Evolutionary conservation across 2,329 filamentous ascomycete genomes (phyloP).

Genomic region (Tolypocladium guangdongense): DNA sequence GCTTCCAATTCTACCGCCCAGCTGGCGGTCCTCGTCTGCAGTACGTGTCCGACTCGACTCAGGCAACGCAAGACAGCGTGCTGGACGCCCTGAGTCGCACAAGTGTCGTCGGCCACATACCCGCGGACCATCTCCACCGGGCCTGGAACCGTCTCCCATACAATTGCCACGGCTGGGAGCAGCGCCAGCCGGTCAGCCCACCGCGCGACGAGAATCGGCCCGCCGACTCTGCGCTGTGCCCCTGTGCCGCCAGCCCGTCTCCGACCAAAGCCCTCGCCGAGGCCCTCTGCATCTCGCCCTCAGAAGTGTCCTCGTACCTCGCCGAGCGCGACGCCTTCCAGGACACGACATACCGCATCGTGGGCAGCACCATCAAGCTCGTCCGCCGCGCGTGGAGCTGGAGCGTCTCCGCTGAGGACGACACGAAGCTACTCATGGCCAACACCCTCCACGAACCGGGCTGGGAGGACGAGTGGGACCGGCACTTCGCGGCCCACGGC

Average conservation of each 20-base stretch:
- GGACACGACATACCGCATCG: slow-evolving; percentile 4
- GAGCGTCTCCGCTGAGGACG: slow-evolving; percentile 6
- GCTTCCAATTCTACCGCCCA: neutral
- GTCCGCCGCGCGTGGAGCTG: slow-evolving; percentile 8
- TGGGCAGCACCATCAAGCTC: slow-evolving; percentile 8
- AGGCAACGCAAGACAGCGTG: neutral
- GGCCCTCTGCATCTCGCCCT: slow-evolving; percentile 3
- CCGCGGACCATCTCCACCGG: neutral
- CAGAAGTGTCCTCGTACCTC: slow-evolving; percentile 5
- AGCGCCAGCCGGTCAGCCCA: neutral
- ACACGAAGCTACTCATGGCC: slow-evolving; percentile 10
- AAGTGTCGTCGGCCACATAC: neutral
- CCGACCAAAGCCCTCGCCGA: slow-evolving; percentile 2
- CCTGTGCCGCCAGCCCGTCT: neutral
- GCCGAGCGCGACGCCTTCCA: slow-evolving; percentile 1
- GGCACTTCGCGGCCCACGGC: slow-evolving; percentile 8
- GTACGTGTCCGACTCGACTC: neutral
- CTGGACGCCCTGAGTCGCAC: neutral
- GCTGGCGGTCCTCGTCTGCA: neutral
- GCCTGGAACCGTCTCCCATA: neutral
- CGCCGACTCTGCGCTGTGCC: neutral
- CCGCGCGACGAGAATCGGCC: too few species aligned
- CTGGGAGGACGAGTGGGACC: slow-evolving; percentile 13
- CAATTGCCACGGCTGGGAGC: neutral
- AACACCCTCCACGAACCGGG: slow-evolving; percentile 9